These are phyloP conservation scores for Castanopsis chinensis DNA, from an alignment of 306 rosid species.

Conservation along the genomic window DNA sequence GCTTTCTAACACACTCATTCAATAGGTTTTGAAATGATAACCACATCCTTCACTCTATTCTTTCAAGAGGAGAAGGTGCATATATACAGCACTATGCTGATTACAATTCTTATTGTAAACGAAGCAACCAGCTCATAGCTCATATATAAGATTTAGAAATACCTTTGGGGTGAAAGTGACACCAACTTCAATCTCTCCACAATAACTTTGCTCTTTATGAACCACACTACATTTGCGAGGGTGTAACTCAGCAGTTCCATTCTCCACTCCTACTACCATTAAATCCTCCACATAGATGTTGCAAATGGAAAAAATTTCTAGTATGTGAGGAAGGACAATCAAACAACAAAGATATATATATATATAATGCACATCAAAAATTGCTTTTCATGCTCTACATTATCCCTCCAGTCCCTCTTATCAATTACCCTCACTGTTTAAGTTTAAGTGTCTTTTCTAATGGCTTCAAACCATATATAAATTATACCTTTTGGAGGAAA, in stretches of 20 bases:
- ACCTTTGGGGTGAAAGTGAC: slow-evolving; percentile 63
- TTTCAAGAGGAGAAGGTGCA: too few relatives aligned
- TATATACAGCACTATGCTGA: background rate
- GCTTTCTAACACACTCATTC: too few relatives aligned
- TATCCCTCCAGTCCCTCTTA: too few relatives aligned
- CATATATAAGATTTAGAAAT: background rate
- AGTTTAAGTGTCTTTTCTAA: too few relatives aligned
- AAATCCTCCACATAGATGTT: too few relatives aligned
- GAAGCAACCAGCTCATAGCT: background rate
- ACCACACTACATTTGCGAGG: slow-evolving; percentile 60
- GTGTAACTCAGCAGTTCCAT: slow-evolving; percentile 30
- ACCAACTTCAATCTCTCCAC: slow-evolving; percentile 75
- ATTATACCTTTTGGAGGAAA: background rate
- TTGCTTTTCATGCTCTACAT: too few relatives aligned
- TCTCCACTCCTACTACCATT: too few relatives aligned
- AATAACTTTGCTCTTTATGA: slow-evolving; percentile 43
- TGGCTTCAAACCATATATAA: background rate
- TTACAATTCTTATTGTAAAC: background rate
- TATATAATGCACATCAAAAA: background rate
- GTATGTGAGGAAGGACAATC: too few relatives aligned
- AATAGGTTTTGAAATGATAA: background rate
- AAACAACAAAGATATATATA: background rate
- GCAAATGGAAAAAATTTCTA: too few relatives aligned
- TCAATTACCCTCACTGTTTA: too few relatives aligned
- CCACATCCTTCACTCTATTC: too few relatives aligned